A percentile compares a stretch with the other conserved stretches of the same genome.
Evolutionary conservation across 805 yeast species (phyloP).

Genomic region (Hanseniaspora singularis): DNA sequence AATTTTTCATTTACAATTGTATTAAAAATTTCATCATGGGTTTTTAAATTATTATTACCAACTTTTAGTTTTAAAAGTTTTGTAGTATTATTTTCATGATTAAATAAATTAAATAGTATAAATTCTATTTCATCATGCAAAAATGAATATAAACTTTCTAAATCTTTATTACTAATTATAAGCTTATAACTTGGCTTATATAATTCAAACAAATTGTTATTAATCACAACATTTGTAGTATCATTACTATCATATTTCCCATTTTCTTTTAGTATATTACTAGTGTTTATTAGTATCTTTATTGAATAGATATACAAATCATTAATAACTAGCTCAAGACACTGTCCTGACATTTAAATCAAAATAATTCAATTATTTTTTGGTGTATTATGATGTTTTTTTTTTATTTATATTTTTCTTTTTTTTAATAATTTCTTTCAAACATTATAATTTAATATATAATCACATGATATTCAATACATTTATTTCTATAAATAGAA

Average conservation of each 20-base stretch:
- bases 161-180: conserved; percentile 4
- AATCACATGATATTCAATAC: no score
- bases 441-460: no score
- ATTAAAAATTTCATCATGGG: background rate
- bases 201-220: conserved; percentile 8
- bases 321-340: conserved; percentile 23
- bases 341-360: conserved; percentile 24
- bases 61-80: background rate
- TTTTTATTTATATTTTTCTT: background rate
- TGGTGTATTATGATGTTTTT: background rate
- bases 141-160: background rate
- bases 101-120: background rate
- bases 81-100: background rate
- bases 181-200: conserved; percentile 9
- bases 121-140: conserved; percentile 1
- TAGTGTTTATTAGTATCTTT: conserved; percentile 2
- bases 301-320: conserved; percentile 17
- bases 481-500: no score
- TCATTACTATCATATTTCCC: background rate
- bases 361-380: background rate
- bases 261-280: conserved; percentile 2
- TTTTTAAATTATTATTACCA: background rate
- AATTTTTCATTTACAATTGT: background rate
- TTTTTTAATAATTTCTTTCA: no score
- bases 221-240: conserved; percentile 7